phyloP scores from a whole-genome alignment of 2,329 filamentous ascomycete species.

The Verruconis gallopava region DNA sequence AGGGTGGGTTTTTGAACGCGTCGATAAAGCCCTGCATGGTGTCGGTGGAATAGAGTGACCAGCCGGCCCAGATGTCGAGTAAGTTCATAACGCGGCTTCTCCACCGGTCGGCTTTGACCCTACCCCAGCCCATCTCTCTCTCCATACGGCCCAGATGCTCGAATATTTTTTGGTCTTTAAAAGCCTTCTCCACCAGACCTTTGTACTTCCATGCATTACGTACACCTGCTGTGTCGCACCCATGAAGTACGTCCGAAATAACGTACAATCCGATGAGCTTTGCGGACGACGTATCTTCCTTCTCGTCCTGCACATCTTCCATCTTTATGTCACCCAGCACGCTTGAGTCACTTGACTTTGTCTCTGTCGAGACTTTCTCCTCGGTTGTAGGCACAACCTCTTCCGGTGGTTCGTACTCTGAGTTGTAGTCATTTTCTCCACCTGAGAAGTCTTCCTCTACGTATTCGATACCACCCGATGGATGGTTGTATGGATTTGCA shows the following conservation, averaged over 20 bases:
- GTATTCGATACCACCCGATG: slow-evolving; percentile 25
- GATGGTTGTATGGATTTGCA: slow-evolving; percentile 46
- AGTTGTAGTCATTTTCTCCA: slow-evolving; percentile 21
- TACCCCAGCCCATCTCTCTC: slow-evolving; percentile 62
- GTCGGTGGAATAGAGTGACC: slow-evolving; percentile 17
- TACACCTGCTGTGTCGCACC: slow-evolving; percentile 60
- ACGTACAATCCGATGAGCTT: slow-evolving; percentile 74
- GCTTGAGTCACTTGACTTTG: background rate
- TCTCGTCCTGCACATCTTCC: slow-evolving; percentile 16
- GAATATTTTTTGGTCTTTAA: slow-evolving; percentile 58
- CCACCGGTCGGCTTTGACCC: slow-evolving; percentile 53
- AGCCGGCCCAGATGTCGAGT: slow-evolving; percentile 22
- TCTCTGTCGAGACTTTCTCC: too few species aligned
- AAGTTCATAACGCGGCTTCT: slow-evolving; percentile 21
- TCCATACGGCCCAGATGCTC: slow-evolving; percentile 62
- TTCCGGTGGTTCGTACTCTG: slow-evolving; percentile 4
- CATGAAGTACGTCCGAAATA: slow-evolving; percentile 66
- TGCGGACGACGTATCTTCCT: slow-evolving; percentile 54
- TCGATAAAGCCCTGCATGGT: slow-evolving; percentile 7
- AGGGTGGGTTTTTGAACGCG: slow-evolving; percentile 12
- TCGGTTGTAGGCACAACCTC: slow-evolving; percentile 5
- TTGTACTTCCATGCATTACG: slow-evolving; percentile 80
- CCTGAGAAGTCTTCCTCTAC: slow-evolving; percentile 20
- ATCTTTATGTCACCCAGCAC: background rate
- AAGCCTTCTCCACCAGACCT: slow-evolving; percentile 60